These are phyloP conservation scores for Athelia sp. DNA, from an alignment of 1,284 basidiomycete species.

Conservation along the genomic window DNA sequence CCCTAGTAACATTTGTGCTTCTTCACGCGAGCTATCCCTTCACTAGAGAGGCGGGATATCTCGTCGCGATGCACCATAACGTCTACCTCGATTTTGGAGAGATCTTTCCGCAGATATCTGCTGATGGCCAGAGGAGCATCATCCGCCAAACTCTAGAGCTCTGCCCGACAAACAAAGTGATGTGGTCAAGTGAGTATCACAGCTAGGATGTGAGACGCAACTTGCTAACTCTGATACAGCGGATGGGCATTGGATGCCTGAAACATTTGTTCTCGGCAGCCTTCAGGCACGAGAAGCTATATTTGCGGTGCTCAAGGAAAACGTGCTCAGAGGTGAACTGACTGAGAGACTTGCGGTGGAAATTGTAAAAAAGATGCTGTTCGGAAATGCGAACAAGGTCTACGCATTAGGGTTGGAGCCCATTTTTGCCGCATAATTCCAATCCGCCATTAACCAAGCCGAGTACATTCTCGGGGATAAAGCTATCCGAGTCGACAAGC, in stretches of 20 bases:
- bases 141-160: conserved; percentile 64
- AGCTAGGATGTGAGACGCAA: not conserved
- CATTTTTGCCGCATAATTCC: not conserved
- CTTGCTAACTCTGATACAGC: conserved; percentile 31
- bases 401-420: conserved; percentile 47
- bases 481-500: too few species aligned
- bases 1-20: conserved; percentile 56
- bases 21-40: conserved; percentile 73
- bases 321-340: conserved; percentile 39
- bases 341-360: conserved; percentile 41
- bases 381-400: conserved; percentile 53
- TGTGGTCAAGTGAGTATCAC: conserved; percentile 72
- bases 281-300: conserved; percentile 59
- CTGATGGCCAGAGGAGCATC: conserved; percentile 52
- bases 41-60: conserved; percentile 70
- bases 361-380: conserved; percentile 48
- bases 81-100: conserved; percentile 78
- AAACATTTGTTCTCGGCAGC: conserved; percentile 64
- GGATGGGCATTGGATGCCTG: conserved; percentile 77
- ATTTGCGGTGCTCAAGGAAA: conserved; percentile 50
- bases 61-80: conserved; percentile 63
- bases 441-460: too few species aligned
- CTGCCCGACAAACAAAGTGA: conserved; percentile 67
- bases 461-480: too few species aligned
- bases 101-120: conserved; percentile 67